These are phyloP conservation scores for Phytopythium montanum DNA, from an alignment of 352 stramenopile genomes.

Conservation along the genomic window DNA sequence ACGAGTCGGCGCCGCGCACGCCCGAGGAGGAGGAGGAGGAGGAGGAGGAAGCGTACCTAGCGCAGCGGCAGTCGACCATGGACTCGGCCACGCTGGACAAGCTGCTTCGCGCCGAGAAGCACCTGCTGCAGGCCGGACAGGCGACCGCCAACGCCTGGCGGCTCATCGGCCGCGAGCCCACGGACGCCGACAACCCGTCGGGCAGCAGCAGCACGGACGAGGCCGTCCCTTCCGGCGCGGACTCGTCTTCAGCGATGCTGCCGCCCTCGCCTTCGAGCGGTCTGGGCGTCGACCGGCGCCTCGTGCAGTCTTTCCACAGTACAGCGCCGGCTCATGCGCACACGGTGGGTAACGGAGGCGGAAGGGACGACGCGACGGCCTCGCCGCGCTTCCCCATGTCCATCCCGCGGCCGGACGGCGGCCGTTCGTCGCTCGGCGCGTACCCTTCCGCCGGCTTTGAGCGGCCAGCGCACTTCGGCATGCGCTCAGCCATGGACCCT, in stretches of 20 bases:
- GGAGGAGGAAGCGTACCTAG: constrained; percentile 53
- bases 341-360: constrained; percentile 7
- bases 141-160: constrained; percentile 82
- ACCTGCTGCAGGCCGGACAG: constrained; percentile 75
- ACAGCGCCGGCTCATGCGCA: constrained; percentile 3
- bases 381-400: constrained; percentile 59
- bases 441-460: constrained; percentile 28
- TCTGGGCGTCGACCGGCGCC: constrained; percentile 3
- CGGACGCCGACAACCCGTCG: constrained; percentile 18
- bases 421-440: constrained; percentile 38
- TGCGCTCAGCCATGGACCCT: constrained; percentile 26
- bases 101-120: constrained; percentile 75
- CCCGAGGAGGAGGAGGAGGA: constrained; percentile 28
- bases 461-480: constrained; percentile 22
- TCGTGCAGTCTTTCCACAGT: constrained; percentile 16
- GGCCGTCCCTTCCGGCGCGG: constrained; percentile 15
- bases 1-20: constrained; percentile 2
- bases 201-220: constrained; percentile 7
- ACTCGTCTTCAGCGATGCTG: constrained; percentile 7
- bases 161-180: constrained; percentile 54
- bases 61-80: constrained; percentile 72
- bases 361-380: constrained; percentile 11
- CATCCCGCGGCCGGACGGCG: constrained; percentile 44
- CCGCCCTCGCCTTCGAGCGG: not conserved
- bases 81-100: constrained; percentile 81